A percentile compares a stretch with the other conserved stretches of the same genome.
Evolutionary conservation across 208 protist species (phyloP).

Genomic region (Leishmania arabica): DNA sequence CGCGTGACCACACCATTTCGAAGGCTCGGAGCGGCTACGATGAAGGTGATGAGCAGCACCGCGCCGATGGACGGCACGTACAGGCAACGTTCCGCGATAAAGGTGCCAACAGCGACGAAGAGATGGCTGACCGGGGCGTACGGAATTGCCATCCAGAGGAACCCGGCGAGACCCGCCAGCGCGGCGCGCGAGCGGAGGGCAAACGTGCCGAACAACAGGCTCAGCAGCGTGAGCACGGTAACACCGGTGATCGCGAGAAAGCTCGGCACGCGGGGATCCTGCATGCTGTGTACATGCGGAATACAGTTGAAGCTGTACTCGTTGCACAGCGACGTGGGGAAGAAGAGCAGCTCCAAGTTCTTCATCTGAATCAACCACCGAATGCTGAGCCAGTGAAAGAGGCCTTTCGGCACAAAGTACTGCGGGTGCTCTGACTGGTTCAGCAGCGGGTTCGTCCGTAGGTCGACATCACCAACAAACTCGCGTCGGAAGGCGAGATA

Average conservation of each 20-base stretch:
- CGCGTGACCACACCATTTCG: not conserved
- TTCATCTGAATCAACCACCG: conserved; percentile 68
- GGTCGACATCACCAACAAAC: conserved; percentile 59
- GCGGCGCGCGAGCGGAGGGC: conserved; percentile 11
- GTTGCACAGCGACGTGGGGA: conserved; percentile 68
- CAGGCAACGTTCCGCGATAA: conserved; percentile 87
- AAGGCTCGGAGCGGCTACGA: conserved; percentile 20
- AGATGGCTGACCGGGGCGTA: conserved; percentile 84
- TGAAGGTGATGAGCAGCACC: conserved; percentile 29
- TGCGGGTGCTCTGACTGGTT: conserved; percentile 85
- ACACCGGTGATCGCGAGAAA: conserved; percentile 29
- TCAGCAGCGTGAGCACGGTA: not conserved
- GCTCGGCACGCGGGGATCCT: conserved; percentile 40
- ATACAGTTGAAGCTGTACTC: conserved; percentile 93
- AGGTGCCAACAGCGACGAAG: conserved; percentile 80
- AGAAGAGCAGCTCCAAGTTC: conserved; percentile 83
- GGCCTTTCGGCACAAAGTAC: conserved; percentile 44
- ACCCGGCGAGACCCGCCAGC: conserved; percentile 25
- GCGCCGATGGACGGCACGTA: conserved; percentile 69
- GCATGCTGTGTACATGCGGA: conserved; percentile 44
- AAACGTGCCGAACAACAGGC: conserved; percentile 23
- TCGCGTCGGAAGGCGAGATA: conserved; percentile 56
- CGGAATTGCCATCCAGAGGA: conserved; percentile 76
- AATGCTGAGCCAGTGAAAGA: conserved; percentile 47
- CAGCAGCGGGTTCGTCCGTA: conserved; percentile 45